Evolutionary conservation across 306 rosid genomes (phyloP).

Genomic region (Castanopsis chinensis): DNA sequence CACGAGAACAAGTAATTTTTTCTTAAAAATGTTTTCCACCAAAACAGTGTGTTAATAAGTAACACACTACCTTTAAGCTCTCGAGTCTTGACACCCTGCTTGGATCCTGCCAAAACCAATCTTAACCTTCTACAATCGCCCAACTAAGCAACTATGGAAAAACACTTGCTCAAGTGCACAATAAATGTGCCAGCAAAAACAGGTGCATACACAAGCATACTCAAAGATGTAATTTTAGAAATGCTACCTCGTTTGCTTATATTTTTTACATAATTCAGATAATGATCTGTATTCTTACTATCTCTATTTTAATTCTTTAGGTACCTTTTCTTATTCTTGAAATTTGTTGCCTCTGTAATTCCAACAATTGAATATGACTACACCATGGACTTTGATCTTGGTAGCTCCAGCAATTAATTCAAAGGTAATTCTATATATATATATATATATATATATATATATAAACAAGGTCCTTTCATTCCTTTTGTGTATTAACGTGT

Average conservation of each 20-base stretch:
- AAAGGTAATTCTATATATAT: slow-evolving; percentile 24
- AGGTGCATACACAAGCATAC: background rate
- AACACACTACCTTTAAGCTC: background rate
- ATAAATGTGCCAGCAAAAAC: background rate
- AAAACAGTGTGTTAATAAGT: background rate
- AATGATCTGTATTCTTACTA: background rate
- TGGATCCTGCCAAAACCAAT: background rate
- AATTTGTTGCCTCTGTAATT: slow-evolving; percentile 93
- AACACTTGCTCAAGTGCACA: background rate
- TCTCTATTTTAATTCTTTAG: slow-evolving; percentile 32
- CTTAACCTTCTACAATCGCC: background rate
- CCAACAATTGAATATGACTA: slow-evolving; percentile 96
- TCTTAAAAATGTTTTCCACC: no score
- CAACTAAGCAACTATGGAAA: background rate
- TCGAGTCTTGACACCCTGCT: background rate
- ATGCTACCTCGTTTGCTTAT: background rate
- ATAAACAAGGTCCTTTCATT: background rate
- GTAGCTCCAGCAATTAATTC: slow-evolving; percentile 74
- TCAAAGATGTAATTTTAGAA: background rate
- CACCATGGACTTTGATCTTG: slow-evolving; percentile 97
- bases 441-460: no score
- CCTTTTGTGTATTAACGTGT: background rate
- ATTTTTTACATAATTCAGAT: background rate
- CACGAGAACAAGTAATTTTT: no score
- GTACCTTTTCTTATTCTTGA: slow-evolving; percentile 91